Percentiles rank a stretch among this genome's conserved stretches.
These are phyloP conservation scores for Punica granatum DNA, from an alignment of 345 rosid genomes.

Conservation along the genomic window DNA sequence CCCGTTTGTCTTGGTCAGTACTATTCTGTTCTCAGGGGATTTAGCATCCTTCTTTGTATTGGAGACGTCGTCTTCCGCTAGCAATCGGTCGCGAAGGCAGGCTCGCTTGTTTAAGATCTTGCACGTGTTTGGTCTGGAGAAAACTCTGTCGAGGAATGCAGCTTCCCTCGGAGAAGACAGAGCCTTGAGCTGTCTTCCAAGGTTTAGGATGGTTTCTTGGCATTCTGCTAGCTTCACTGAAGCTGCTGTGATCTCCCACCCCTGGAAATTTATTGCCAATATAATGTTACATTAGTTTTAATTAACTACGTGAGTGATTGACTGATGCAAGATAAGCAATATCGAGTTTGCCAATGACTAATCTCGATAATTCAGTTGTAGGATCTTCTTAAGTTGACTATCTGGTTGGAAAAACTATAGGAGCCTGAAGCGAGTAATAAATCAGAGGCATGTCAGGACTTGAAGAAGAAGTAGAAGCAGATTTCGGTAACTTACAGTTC, in stretches of 20 bases:
- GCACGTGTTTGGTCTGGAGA: conserved; percentile 17
- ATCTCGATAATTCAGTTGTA: background rate
- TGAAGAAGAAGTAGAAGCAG: background rate
- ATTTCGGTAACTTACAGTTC: conserved; percentile 41
- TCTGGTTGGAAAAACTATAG: too few species aligned
- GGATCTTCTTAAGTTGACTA: background rate
- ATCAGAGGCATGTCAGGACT: background rate
- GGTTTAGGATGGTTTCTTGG: conserved; percentile 71
- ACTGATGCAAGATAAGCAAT: background rate
- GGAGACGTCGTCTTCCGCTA: conserved; percentile 33
- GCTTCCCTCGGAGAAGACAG: conserved; percentile 45
- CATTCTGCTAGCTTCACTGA: conserved; percentile 82
- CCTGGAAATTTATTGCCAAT: conserved; percentile 28
- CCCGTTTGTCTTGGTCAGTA: conserved; percentile 10
- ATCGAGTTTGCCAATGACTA: background rate
- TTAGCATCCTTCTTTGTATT: background rate
- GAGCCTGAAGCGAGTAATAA: too few species aligned
- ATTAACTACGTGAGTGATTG: background rate
- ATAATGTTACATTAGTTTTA: background rate
- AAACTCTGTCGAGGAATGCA: conserved; percentile 33
- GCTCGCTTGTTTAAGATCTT: conserved; percentile 30
- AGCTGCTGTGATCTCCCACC: conserved; percentile 59
- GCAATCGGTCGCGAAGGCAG: conserved; percentile 59
- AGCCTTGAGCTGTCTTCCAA: conserved; percentile 75
- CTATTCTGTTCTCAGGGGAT: conserved; percentile 16